These are phyloP conservation scores for Primulina huaijiensis DNA, from an alignment of 257 asterid genomes.

Conservation along the genomic window DNA sequence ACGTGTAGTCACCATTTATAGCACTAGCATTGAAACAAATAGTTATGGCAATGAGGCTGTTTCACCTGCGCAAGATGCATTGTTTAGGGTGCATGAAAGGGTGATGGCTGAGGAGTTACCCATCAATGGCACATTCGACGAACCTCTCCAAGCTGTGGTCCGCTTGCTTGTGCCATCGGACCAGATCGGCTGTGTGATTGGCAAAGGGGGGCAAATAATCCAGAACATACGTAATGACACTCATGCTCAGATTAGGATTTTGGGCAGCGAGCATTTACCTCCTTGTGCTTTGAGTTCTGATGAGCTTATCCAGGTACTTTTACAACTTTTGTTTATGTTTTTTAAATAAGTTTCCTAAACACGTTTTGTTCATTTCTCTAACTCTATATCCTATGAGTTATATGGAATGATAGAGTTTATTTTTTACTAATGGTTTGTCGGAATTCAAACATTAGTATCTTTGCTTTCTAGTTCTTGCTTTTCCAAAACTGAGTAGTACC, in stretches of 20 bases:
- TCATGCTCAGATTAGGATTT: conserved; percentile 71
- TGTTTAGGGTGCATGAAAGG: conserved; percentile 72
- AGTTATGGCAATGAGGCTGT: conserved; percentile 48
- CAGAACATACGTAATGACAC: conserved; percentile 50
- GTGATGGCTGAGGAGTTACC: conserved; percentile 64
- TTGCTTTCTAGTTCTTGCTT: conserved; percentile 11
- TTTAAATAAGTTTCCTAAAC: conserved; percentile 7
- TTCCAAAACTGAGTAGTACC: not conserved
- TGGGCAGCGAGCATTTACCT: conserved; percentile 79
- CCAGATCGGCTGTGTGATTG: conserved; percentile 57
- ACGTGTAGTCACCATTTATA: conserved; percentile 78
- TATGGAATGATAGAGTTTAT: conserved; percentile 5
- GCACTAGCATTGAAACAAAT: conserved; percentile 71
- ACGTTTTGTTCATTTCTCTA: conserved; percentile 14
- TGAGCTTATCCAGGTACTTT: conserved; percentile 76
- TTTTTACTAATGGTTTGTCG: conserved; percentile 6
- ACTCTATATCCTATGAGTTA: not conserved
- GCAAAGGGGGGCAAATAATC: conserved; percentile 53
- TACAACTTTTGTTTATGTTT: not conserved
- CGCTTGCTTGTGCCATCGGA: conserved; percentile 53
- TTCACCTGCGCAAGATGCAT: conserved; percentile 88
- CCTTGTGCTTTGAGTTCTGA: conserved; percentile 88
- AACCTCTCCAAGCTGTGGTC: conserved; percentile 42
- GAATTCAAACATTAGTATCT: not conserved
- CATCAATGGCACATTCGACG: conserved; percentile 49